Conservation (phyloP, 371 early-diverging fungal species). For the Zopfochytrium polystomum region DNA sequence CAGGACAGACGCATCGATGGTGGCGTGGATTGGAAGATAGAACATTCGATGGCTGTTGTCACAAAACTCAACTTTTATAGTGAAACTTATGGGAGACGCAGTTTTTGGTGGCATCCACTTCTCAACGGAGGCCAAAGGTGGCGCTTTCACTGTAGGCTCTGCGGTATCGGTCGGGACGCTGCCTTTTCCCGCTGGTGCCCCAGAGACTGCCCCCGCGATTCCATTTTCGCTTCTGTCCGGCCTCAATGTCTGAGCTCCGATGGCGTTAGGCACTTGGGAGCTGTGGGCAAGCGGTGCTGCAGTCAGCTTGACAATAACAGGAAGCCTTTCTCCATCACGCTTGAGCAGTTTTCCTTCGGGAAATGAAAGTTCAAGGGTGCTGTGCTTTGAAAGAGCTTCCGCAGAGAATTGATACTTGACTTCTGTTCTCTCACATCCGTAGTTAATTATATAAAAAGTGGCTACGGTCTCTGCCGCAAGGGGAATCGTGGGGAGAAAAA, state of each 20-base stretch:
- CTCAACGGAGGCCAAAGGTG: too few species aligned
- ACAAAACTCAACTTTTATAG: conserved; percentile 38
- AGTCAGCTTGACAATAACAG: conserved; percentile 34
- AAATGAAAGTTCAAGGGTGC: conserved; percentile 38
- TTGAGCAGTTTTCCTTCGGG: conserved; percentile 50
- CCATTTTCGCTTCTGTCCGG: neutral
- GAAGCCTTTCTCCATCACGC: conserved; percentile 43
- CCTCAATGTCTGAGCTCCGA: too few species aligned
- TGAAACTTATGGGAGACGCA: conserved; percentile 40
- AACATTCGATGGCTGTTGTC: conserved; percentile 32
- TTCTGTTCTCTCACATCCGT: conserved; percentile 50
- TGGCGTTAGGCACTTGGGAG: too few species aligned
- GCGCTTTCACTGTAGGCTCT: conserved; percentile 1
- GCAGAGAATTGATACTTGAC: conserved; percentile 27
- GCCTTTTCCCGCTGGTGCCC: neutral
- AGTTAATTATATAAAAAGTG: conserved; percentile 44
- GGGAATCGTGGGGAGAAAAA: conserved; percentile 44
- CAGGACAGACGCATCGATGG: conserved; percentile 30
- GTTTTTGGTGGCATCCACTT: neutral
- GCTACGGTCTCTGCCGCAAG: conserved; percentile 28
- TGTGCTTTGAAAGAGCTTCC: conserved; percentile 18
- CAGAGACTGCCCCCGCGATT: neutral
- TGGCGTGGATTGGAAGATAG: conserved; percentile 44
- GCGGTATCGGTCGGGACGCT: neutral
- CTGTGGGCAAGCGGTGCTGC: too few species aligned